Conservation (phyloP, 78 protist genomes). For the Dictyostelium intermedium region DNA sequence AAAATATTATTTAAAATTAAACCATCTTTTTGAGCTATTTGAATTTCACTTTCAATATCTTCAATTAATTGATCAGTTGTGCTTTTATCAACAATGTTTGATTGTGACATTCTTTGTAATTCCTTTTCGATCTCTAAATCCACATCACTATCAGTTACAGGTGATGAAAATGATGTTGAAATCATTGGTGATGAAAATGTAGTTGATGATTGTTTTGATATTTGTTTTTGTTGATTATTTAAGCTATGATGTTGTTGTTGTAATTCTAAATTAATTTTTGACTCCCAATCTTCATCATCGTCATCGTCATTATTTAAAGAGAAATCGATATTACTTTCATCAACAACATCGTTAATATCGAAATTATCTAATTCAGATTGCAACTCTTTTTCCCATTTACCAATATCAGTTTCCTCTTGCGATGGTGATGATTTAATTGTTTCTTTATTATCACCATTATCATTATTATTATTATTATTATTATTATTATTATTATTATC, state of each 20-base stretch:
- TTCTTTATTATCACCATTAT: neutral
- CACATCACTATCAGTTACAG: conserved; percentile 17
- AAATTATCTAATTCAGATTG: conserved; percentile 22
- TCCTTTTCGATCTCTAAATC: conserved; percentile 52
- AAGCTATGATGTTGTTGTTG: neutral
- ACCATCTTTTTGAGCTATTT: neutral
- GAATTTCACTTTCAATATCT: conserved; percentile 40
- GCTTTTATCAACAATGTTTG: neutral
- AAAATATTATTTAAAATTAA: neutral
- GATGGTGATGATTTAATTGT: neutral
- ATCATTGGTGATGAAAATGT: neutral
- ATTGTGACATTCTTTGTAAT: neutral
- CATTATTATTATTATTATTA: neutral
- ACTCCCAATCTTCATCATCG: conserved; percentile 55
- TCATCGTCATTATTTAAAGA: conserved; percentile 8
- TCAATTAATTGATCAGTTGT: conserved; percentile 22
- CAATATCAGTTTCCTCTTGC: conserved; percentile 13
- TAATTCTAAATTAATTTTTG: conserved; percentile 9
- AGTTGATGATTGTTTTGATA: neutral
- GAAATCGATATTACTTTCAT: neutral
- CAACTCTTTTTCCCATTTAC: conserved; percentile 71
- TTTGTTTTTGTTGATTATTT: conserved; percentile 6
- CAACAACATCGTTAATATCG: neutral
- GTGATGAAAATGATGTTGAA: neutral
- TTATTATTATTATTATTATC: neutral